Base-by-base conservation (phyloP, 1,139 yeast genomes). In the Magnusiomyces suaveolens region DNA sequence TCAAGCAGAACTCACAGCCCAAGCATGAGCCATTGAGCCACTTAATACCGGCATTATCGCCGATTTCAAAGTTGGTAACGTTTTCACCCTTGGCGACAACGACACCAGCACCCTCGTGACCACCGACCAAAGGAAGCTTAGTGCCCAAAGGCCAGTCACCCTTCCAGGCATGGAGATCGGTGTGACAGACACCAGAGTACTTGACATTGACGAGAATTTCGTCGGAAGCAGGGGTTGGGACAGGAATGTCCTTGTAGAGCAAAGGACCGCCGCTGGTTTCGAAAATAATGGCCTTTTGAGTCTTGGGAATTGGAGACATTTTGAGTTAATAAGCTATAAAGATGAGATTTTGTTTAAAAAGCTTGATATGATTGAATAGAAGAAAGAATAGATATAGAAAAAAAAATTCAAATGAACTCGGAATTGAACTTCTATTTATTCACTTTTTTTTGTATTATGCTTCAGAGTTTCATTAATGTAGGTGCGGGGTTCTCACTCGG, bases 101-200 rank as follows among this genome's bases (percentile, higher is more conserved):
- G 43, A 80, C 79, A 70, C 92, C 92, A 43, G 89, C 89, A 72
- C 90, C 92, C 72, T 84, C 94, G 75, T 84, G 94, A 65, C 94
- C 94, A 60, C 88, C 88, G 53, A 83, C 87, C 62, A 82, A 72
- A 24, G 88, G 88, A 59, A 80, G 74, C 69, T 82, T 82, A 60
- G 82, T 77, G 54, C 72, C 73, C 63, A 81, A 68, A 56, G 84
- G 84, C 84, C 84, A 82, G 69, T 82, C 87, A 60, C 84, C 85
- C 67, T 80, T 77, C 83, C 83, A 80, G 59, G 84, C 84, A 69
- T 81, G 87, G 68, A 82, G 74, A 64, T 80, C 85, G 48, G 84
- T 80, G 70, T 80, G 85, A 68, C 84, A 80, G 48, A 81, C 84
- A 64, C 85, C 84, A 26, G 84, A 77, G 72, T 79, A 82, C 69